Base-by-base conservation (phyloP, 108 stramenopile genomes). In the Discostella pseudostelligera region DNA sequence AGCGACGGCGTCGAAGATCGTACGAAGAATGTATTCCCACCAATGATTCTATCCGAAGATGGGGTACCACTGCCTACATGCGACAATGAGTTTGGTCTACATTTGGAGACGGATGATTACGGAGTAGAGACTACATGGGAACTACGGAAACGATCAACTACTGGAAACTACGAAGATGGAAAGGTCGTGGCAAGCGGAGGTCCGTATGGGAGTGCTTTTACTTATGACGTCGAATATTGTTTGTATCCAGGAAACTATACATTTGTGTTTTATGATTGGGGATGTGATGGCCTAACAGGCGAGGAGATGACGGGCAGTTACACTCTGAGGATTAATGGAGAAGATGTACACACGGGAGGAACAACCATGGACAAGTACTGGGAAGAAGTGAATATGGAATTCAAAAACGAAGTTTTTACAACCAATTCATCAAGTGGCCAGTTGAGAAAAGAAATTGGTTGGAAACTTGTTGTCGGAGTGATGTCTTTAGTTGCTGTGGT, bases 121-220 rank as follows among this genome's bases (percentile, higher is more conserved):
- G 74, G 74, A n/a, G 60, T 75, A 1, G 74, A 75, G 60, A 75
- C 74, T 32, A 75, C 66, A 4, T 75, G 66, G 60, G 74, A 75
- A 58, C 13, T 75, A 32, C 70, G 70, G 8, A 49, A 62, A 40
- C 39, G 48, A 44, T 42, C 37, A 29, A 50, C 54, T 32, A 40
- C 45, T 10, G 54, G 45, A 26, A 45, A 65, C 22, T 67, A 67
- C 13, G 47, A 44, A n/a, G 62, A 75, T 67, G 44, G 65, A 16
- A 75, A 39, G 13, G 44, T 75, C 7, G 55, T 67, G 9, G 74
- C 66, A 9, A 62, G 60, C 40, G 74, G 74, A 8, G 74, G 74
- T 14, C 74, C 74, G 0, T 75, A 67, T 36, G 47, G 60, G 36
- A 63, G 61, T 35, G 55, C 67, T 44, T 57, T 42, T 17, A 63